These are phyloP conservation scores for Fennellomyces sp. DNA, from an alignment of 371 early-diverging fungal species.

Conservation along the genomic window DNA sequence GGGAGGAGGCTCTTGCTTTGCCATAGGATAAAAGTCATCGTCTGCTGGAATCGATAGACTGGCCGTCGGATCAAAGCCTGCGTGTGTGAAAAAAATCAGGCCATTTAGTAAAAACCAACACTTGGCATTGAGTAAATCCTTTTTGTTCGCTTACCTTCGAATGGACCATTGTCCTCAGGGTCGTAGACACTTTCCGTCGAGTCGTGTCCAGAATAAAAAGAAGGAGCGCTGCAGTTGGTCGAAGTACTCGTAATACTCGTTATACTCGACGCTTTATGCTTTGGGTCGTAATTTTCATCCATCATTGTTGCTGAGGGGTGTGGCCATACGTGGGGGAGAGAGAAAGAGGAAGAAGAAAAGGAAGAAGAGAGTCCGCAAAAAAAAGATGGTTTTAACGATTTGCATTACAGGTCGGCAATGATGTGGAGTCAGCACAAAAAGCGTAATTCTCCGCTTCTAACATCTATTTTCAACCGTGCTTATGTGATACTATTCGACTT, in stretches of 20 bases:
- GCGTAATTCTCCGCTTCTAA: not conserved
- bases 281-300: slow-evolving; percentile 26
- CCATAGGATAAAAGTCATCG: not conserved
- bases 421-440: slow-evolving; percentile 15
- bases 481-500: not conserved
- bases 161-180: slow-evolving; percentile 10
- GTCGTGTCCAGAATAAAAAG: slow-evolving; percentile 17
- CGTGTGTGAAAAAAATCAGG: not conserved
- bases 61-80: slow-evolving; percentile 5
- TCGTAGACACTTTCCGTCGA: slow-evolving; percentile 16
- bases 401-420: not conserved
- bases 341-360: slow-evolving; percentile 14
- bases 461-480: not conserved
- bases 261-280: slow-evolving; percentile 19
- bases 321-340: not conserved
- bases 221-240: slow-evolving; percentile 19
- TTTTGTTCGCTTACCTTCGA: slow-evolving; percentile 18
- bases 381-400: slow-evolving; percentile 12
- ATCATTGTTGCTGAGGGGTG: slow-evolving; percentile 5
- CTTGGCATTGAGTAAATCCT: too few relatives aligned
- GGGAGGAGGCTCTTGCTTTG: slow-evolving; percentile 4
- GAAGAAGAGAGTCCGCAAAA: slow-evolving; percentile 5
- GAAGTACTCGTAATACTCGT: slow-evolving; percentile 18
- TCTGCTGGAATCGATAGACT: slow-evolving; percentile 8
- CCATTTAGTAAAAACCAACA: too few relatives aligned